phyloP scores from a whole-genome alignment of 2,329 filamentous ascomycete genomes.

The Purpureocillium lavendulum region DNA sequence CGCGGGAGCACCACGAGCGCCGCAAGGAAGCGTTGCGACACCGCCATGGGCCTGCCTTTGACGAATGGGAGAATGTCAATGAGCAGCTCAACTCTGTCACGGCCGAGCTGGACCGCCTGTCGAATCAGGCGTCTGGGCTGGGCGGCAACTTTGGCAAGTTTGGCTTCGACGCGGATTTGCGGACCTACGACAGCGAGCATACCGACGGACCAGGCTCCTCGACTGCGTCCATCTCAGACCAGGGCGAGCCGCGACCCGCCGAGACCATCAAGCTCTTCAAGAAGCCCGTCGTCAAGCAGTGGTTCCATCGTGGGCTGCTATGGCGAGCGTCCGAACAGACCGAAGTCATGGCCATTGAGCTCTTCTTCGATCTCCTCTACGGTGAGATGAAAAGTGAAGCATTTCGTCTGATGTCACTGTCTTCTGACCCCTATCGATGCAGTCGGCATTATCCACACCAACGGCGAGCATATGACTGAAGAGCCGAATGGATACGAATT shows the following conservation, averaged over 20 bases:
- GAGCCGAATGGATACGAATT: conserved; percentile 44
- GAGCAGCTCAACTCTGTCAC: conserved; percentile 43
- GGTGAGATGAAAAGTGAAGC: conserved; percentile 13
- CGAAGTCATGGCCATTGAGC: conserved; percentile 55
- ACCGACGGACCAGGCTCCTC: conserved; percentile 9
- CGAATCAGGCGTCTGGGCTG: conserved; percentile 43
- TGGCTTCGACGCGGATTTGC: conserved; percentile 51
- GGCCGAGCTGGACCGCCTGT: conserved; percentile 43
- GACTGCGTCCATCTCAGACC: conserved; percentile 9
- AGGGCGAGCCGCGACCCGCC: conserved; percentile 22
- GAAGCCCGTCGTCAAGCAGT: conserved; percentile 53
- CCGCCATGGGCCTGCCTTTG: conserved; percentile 40
- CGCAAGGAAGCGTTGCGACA: conserved; percentile 36
- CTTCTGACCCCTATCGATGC: neutral
- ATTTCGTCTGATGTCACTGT: no score
- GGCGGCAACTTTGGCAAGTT: conserved; percentile 56
- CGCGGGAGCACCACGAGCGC: conserved; percentile 44
- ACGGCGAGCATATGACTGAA: conserved; percentile 52
- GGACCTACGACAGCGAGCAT: conserved; percentile 31
- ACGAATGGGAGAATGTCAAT: conserved; percentile 48
- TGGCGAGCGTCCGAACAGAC: conserved; percentile 51
- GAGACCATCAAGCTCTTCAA: conserved; percentile 47
- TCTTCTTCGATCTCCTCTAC: conserved; percentile 57
- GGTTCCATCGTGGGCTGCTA: conserved; percentile 56
- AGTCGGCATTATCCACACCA: conserved; percentile 56